Conservation (phyloP, 2,329 filamentous ascomycete species). For the Fusarium euwallaceae region DNA sequence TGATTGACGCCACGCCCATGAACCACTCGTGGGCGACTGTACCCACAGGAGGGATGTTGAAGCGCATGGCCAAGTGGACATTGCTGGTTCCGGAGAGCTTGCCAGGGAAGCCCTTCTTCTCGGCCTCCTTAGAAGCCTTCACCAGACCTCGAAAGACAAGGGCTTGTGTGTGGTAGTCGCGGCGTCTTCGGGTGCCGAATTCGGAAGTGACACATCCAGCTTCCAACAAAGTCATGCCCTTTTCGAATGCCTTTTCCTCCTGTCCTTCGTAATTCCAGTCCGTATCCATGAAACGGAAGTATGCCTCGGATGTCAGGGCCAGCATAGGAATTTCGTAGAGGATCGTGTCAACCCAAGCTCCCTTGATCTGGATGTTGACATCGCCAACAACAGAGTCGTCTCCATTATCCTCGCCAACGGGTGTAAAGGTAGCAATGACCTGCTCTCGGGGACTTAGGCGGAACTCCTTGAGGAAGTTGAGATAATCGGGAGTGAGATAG, state of each 20-base stretch:
- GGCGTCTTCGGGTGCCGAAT: slow-evolving; percentile 88
- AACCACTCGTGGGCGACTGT: slow-evolving; percentile 98
- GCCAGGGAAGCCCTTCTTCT: slow-evolving; percentile 74
- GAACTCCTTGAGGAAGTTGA: slow-evolving; percentile 86
- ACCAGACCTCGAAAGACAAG: slow-evolving; percentile 90
- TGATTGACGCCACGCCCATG: slow-evolving; percentile 96
- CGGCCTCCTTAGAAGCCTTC: slow-evolving; percentile 79
- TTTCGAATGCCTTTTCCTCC: slow-evolving; percentile 84
- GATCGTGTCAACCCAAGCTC: slow-evolving; percentile 94
- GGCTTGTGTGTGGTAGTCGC: slow-evolving; percentile 96
- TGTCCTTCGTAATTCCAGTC: slow-evolving; percentile 94
- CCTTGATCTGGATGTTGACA: slow-evolving; percentile 81
- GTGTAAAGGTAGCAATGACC: slow-evolving; percentile 76
- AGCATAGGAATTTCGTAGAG: slow-evolving; percentile 97
- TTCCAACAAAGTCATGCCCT: slow-evolving; percentile 82
- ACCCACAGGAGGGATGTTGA: slow-evolving; percentile 85
- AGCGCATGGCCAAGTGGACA: slow-evolving; percentile 96
- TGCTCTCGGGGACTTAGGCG: slow-evolving; percentile 85
- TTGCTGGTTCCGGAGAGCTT: slow-evolving; percentile 92
- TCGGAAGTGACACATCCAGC: slow-evolving; percentile 92
- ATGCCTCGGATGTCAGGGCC: slow-evolving; percentile 92
- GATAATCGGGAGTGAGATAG: slow-evolving; percentile 83
- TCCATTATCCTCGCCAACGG: slow-evolving; percentile 68
- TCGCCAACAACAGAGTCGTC: slow-evolving; percentile 78
- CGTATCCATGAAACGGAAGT: slow-evolving; percentile 95